Evolutionary conservation across 1,139 yeast species (phyloP), one percentile per base, ranked within the genome.

Genomic region (Arxiozyma slooffiae): DNA sequence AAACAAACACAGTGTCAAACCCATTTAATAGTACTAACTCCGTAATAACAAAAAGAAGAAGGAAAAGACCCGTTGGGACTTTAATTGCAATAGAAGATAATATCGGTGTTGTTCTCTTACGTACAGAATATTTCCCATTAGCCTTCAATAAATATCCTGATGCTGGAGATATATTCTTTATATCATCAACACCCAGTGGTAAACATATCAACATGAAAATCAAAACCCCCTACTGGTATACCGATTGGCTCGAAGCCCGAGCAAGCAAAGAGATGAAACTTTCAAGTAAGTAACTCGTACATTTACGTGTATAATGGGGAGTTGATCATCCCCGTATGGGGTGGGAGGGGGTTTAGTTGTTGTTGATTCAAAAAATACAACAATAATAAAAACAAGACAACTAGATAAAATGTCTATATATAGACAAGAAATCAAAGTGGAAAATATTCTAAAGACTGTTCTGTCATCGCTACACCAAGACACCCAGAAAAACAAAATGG

Each of bases 51-150:
- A 14, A 47, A 60, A 3, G 64, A 67, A 26, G 76, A 72, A 71
- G 61, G 41, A 68, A 69, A 54, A 64, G 70, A 26, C 72, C 79
- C 7, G 72, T 77, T 2, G 96, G 96, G 0, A 76, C 79, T 17
- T 62, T 89, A 8, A 63, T 87, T 16, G 67, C 81, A 1, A 66
- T 76, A 0, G 66, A 76, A 26, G 86, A 81, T 8, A 79, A 82
- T 53, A 64, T 79, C 37, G 96, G 96, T 0, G 73, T 88, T 36
- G 85, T 85, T 8, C 68, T 82, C 52, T 74, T 71, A 17, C 61
- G 72, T 52, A 53, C 69, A 16, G 72, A 68, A 44, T 69, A 70
- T 57, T 71, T 76, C 53, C 48, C 53, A 40, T 50, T 50, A 17
- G 57, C 61, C n/a, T 61, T 60, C 38, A 47, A 48, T 7, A 22